These are phyloP conservation scores for Fibroporia radiculosa DNA, from an alignment of 768 basidiomycete genomes.

Conservation along the genomic window DNA sequence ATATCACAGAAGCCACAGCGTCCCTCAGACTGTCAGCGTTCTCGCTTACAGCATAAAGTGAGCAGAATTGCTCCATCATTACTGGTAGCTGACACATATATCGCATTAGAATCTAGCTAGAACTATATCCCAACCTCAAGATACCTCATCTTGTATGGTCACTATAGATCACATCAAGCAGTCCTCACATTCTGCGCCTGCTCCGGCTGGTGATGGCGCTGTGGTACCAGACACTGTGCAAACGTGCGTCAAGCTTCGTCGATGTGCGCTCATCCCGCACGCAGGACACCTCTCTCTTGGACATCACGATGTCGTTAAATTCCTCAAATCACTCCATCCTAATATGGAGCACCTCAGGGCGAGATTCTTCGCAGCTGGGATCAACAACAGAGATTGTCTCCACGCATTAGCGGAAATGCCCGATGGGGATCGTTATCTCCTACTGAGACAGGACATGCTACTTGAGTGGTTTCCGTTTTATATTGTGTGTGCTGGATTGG, in stretches of 20 bases:
- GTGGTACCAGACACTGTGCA: background rate
- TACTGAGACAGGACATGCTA: too few relatives aligned
- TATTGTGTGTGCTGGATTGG: background rate
- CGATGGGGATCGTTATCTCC: too few relatives aligned
- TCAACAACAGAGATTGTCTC: background rate
- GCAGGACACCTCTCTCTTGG: background rate
- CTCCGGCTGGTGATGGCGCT: background rate
- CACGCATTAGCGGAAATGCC: background rate
- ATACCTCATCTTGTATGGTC: background rate
- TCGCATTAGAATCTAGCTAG: too few relatives aligned
- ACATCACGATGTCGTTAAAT: background rate
- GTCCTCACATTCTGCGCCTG: background rate
- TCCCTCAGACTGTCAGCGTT: background rate
- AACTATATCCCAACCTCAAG: too few relatives aligned
- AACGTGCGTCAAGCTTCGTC: background rate
- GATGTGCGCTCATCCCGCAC: background rate
- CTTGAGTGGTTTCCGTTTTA: background rate
- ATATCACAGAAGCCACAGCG: background rate
- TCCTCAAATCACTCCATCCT: background rate
- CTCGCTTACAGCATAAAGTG: background rate
- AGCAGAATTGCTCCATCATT: background rate
- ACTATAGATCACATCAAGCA: background rate
- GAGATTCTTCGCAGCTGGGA: background rate
- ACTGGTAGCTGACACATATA: too few relatives aligned
- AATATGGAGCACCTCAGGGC: background rate